Base-by-base conservation (phyloP, 768 basidiomycete genomes). In the Panaeolus papilionaceus region DNA sequence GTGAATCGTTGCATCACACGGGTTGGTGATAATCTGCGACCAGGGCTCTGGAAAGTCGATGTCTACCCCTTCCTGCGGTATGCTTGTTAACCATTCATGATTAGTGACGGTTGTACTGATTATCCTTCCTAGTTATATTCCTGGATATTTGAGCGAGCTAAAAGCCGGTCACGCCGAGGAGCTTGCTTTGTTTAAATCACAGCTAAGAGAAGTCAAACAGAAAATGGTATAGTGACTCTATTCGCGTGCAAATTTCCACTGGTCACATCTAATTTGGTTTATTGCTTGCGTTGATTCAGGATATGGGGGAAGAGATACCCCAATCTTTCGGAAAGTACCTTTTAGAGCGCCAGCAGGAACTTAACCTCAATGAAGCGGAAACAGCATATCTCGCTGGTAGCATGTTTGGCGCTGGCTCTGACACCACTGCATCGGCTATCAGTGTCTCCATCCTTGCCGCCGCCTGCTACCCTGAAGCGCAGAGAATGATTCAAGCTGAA, bases 401-500 rank as follows among this genome's bases (percentile, higher is more conserved):
- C 44, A 85, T 91, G 76, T 91, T 88, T 67, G 89, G 89, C 28
- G 89, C 89, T 39, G 89, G 89, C 14, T 84, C 86, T 0, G 89
- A 89, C 69, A 90, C 89, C 71, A 90, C 87, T 9, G 86, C 88
- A 3, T 84, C 86, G 11, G 88, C 85, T 0, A 86, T 89, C 67
- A 85, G 84, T 70, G 78, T 88, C 45, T 72, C 80, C 1, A 75
- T 90, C n/a, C 82, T 90, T 80, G 88, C 89, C 18, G 82, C 88
- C 0, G 86, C 86, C 0, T 81, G 81, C 66, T 84, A 85, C 67
- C 88, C 88, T 2, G 81, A 84, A 20, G 81, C 87, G 0, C 88
- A 89, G 62, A 72, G 67, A 3, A 73, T 73, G 23, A 84, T 89
- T 0, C 88, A 88, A 64, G 80, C 83, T 38, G 87, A 90, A 69